Conservation (phyloP, 2,329 filamentous ascomycete species). For the Huntiella bhutanensis region DNA sequence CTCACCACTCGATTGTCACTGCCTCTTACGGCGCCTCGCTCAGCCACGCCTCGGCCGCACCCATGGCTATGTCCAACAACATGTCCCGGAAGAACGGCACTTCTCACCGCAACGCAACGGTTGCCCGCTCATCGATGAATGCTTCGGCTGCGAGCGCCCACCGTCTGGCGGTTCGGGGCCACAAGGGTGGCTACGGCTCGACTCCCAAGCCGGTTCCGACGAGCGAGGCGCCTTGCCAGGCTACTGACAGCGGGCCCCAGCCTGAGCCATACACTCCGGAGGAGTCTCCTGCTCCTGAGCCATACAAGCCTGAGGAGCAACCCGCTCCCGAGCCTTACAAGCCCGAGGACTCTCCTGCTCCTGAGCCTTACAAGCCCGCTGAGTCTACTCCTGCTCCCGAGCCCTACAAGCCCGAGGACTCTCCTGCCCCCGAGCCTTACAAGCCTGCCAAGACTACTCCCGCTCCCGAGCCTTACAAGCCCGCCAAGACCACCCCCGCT, state of each 20-base stretch:
- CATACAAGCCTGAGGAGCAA: background rate
- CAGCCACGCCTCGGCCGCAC: constrained; percentile 10
- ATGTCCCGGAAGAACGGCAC: constrained; percentile 4
- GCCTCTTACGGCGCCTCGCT: constrained; percentile 11
- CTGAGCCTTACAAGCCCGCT: constrained; percentile 1
- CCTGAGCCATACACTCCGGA: constrained; percentile 8
- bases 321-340: constrained; percentile 6
- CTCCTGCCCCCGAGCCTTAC: constrained; percentile 2
- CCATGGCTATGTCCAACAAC: constrained; percentile 5
- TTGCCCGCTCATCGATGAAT: constrained; percentile 9
- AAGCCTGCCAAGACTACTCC: background rate
- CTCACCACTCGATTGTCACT: constrained; percentile 8
- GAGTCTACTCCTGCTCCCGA: background rate
- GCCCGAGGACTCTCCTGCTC: constrained; percentile 2
- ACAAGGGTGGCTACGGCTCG: constrained; percentile 12
- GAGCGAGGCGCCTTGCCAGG: constrained; percentile 11
- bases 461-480: constrained; percentile 1
- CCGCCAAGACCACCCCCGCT: background rate
- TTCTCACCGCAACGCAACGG: constrained; percentile 3
- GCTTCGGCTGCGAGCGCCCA: constrained; percentile 11
- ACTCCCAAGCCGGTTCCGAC: constrained; percentile 12
- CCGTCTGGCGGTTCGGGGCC: constrained; percentile 12
- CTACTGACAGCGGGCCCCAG: constrained; percentile 6
- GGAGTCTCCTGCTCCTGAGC: background rate
- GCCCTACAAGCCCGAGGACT: background rate